These are phyloP conservation scores for Alloteropsis semialata DNA, from an alignment of 176 grass and related monocot species.

Conservation along the genomic window DNA sequence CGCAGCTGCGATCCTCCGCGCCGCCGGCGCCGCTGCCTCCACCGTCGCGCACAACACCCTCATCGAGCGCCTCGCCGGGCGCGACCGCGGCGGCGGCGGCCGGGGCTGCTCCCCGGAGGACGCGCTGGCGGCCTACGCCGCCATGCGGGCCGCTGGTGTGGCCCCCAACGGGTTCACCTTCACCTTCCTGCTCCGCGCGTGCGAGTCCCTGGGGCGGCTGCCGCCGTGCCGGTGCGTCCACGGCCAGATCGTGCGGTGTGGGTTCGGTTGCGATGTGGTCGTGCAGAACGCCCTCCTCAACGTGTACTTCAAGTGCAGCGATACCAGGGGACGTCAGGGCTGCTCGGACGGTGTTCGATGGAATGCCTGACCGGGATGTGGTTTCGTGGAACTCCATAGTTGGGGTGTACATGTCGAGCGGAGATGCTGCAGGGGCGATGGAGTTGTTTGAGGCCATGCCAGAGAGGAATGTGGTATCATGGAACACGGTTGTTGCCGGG, in stretches of 20 bases:
- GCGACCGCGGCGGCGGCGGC: not conserved
- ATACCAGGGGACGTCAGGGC: not conserved
- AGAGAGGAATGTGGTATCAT: slow-evolving; percentile 47
- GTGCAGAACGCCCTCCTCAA: slow-evolving; percentile 55
- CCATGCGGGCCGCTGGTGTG: slow-evolving; percentile 26
- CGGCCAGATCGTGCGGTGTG: slow-evolving; percentile 15
- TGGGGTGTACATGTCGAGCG: slow-evolving; percentile 32
- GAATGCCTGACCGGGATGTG: slow-evolving; percentile 45
- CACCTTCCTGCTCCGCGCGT: slow-evolving; percentile 50
- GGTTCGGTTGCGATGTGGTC: slow-evolving; percentile 21
- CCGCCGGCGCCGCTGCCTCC: slow-evolving; percentile 19
- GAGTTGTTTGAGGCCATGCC: slow-evolving; percentile 47
- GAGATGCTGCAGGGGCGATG: slow-evolving; percentile 20
- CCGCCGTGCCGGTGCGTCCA: slow-evolving; percentile 35
- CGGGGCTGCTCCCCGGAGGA: not conserved
- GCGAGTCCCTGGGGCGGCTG: slow-evolving; percentile 12
- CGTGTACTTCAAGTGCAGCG: slow-evolving; percentile 26
- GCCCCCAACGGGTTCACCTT: slow-evolving; percentile 52
- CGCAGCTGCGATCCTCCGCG: slow-evolving; percentile 4
- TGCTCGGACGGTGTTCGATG: slow-evolving; percentile 45
- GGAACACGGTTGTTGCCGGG: slow-evolving; percentile 49
- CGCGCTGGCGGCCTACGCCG: slow-evolving; percentile 25
- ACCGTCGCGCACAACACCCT: slow-evolving; percentile 44
- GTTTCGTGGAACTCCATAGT: slow-evolving; percentile 63
- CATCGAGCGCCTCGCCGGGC: slow-evolving; percentile 36